A percentile compares a stretch with the other conserved stretches of the same genome.
Evolutionary conservation across 225 moss, liverwort and hornwort species (phyloP).

Genomic region (Rhytidiadelphus loreus): DNA sequence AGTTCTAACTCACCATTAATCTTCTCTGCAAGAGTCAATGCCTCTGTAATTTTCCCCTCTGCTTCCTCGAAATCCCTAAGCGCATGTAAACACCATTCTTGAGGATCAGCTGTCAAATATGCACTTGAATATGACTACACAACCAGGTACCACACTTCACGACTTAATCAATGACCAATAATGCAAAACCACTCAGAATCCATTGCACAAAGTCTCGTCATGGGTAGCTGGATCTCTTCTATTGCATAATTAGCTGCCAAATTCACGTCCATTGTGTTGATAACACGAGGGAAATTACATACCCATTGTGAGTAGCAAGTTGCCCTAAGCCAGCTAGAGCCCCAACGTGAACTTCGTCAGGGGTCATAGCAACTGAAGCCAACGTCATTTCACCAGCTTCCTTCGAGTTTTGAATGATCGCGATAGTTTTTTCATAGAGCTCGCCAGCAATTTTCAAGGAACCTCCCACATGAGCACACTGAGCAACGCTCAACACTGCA

Average conservation of each 20-base stretch:
- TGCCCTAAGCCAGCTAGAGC: slow-evolving; percentile 84
- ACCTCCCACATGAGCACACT: slow-evolving; percentile 74
- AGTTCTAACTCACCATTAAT: slow-evolving; percentile 72
- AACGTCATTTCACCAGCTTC: slow-evolving; percentile 31
- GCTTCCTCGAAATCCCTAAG: slow-evolving; percentile 67
- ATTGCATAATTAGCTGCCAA: neutral
- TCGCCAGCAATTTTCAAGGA: slow-evolving; percentile 62
- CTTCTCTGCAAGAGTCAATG: slow-evolving; percentile 59
- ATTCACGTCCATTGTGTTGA: neutral
- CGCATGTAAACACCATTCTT: neutral
- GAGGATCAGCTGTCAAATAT: neutral
- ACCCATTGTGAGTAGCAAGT: slow-evolving; percentile 63
- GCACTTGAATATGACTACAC: neutral
- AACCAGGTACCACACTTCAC: neutral
- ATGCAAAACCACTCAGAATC: neutral
- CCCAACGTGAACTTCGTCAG: slow-evolving; percentile 63
- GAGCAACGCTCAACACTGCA: slow-evolving; percentile 64
- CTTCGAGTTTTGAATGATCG: slow-evolving; percentile 39
- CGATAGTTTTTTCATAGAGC: slow-evolving; percentile 56
- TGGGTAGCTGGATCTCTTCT: neutral
- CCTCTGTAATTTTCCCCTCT: slow-evolving; percentile 48
- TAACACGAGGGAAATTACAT: neutral
- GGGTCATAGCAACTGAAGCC: slow-evolving; percentile 64
- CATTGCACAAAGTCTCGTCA: neutral
- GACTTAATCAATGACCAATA: neutral